Conservation (phyloP, 768 basidiomycete species). For the Myochromella boudieri region DNA sequence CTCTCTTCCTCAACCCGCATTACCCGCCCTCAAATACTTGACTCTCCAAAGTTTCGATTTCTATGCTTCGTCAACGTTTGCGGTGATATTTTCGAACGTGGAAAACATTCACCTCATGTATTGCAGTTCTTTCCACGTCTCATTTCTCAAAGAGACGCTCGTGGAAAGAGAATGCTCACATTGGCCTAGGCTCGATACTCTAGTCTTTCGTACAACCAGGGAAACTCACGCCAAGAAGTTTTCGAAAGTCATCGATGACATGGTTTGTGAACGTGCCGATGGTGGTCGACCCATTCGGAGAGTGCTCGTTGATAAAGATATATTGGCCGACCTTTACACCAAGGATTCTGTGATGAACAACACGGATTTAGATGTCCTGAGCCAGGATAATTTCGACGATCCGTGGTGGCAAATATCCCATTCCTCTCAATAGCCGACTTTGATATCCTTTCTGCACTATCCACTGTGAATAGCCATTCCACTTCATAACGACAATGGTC, state of each 20-base stretch:
- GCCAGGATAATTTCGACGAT: slow-evolving; percentile 25
- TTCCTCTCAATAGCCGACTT: too few relatives aligned
- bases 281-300: slow-evolving; percentile 18
- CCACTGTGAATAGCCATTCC: too few relatives aligned
- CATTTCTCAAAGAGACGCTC: slow-evolving; percentile 19
- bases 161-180: slow-evolving; percentile 11
- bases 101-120: slow-evolving; percentile 31
- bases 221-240: slow-evolving; percentile 22
- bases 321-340: slow-evolving; percentile 14
- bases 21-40: slow-evolving; percentile 33
- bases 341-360: slow-evolving; percentile 5
- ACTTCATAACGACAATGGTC: too few relatives aligned
- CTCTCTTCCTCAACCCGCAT: slow-evolving; percentile 17
- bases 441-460: too few relatives aligned
- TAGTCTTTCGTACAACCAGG: slow-evolving; percentile 28
- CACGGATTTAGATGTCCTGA: slow-evolving; percentile 18
- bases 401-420: slow-evolving; percentile 28
- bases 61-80: slow-evolving; percentile 17
- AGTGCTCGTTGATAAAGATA: slow-evolving; percentile 30
- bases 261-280: slow-evolving; percentile 18
- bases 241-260: slow-evolving; percentile 13
- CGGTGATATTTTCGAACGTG: slow-evolving; percentile 28
- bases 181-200: slow-evolving; percentile 24
- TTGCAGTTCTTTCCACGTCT: slow-evolving; percentile 19
- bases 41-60: slow-evolving; percentile 27